Conservation (phyloP, 2,329 filamentous ascomycete species). For the Orbilia brochopaga region DNA sequence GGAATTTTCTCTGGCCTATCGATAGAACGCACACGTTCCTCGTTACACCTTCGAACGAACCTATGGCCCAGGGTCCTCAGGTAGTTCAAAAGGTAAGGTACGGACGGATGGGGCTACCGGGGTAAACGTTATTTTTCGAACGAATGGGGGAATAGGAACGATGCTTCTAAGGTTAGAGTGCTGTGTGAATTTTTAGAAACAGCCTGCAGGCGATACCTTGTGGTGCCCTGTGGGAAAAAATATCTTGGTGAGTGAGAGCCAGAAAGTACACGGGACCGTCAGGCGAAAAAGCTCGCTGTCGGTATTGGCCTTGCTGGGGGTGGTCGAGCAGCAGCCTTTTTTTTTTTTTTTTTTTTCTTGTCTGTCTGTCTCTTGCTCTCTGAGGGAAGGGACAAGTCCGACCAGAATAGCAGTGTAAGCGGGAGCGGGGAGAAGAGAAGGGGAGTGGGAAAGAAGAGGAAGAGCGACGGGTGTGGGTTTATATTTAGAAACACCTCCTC, state of each 20-base stretch:
- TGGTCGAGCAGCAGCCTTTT: background rate
- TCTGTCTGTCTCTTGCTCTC: too few species aligned
- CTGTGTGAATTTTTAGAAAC: constrained; percentile 52
- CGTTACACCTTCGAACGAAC: constrained; percentile 36
- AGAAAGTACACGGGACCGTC: constrained; percentile 2
- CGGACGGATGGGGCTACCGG: constrained; percentile 29
- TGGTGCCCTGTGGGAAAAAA: constrained; percentile 37
- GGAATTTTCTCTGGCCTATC: constrained; percentile 30
- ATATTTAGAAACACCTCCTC: constrained; percentile 49
- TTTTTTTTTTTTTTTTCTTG: constrained; percentile 9
- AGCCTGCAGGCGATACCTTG: constrained; percentile 49
- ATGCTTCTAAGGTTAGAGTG: constrained; percentile 50
- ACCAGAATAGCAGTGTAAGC: constrained; percentile 50
- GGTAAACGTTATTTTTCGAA: constrained; percentile 43
- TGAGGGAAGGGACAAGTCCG: constrained; percentile 30
- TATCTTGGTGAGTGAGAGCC: constrained; percentile 14
- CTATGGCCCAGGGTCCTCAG: constrained; percentile 36
- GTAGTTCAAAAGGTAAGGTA: constrained; percentile 48
- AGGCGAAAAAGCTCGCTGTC: constrained; percentile 4
- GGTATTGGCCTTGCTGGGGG: constrained; percentile 12
- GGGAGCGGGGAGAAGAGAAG: constrained; percentile 49
- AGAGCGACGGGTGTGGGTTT: constrained; percentile 50
- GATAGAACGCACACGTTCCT: constrained; percentile 42
- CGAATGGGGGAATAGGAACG: constrained; percentile 42
- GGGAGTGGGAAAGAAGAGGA: constrained; percentile 29